A percentile compares a stretch with the other conserved stretches of the same genome.
Conservation (phyloP, 495 filamentous ascomycete genomes). For the Wilcoxina mikolae region DNA sequence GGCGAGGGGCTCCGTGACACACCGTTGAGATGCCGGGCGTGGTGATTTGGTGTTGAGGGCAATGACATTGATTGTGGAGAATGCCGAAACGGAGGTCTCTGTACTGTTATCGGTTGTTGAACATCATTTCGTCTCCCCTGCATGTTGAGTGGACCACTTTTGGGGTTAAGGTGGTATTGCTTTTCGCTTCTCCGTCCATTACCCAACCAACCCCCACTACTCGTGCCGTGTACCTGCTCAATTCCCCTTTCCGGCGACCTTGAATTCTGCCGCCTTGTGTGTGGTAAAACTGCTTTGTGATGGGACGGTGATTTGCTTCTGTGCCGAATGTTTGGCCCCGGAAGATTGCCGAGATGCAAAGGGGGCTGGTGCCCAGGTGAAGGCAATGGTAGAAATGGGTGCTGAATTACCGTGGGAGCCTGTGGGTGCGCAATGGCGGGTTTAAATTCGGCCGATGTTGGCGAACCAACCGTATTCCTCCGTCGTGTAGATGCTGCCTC, state of each 20-base stretch:
- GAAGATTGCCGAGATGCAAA: constrained; percentile 15
- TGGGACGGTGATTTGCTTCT: constrained; percentile 20
- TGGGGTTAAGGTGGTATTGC: constrained; percentile 20
- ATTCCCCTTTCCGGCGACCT: constrained; percentile 23
- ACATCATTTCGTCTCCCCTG: constrained; percentile 11
- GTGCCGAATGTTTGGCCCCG: constrained; percentile 11
- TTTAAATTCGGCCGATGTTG: constrained; percentile 22
- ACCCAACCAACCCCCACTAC: constrained; percentile 22
- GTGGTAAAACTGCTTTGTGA: constrained; percentile 15
- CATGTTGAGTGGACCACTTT: constrained; percentile 21
- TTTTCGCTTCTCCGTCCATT: constrained; percentile 26
- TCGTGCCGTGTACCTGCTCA: constrained; percentile 9
- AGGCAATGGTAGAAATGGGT: constrained; percentile 20
- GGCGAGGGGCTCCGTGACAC: constrained; percentile 80
- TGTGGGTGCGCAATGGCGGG: constrained; percentile 11
- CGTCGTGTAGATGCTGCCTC: constrained; percentile 11
- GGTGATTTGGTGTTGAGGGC: constrained; percentile 85
- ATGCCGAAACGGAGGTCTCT: constrained; percentile 17
- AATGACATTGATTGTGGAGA: constrained; percentile 74
- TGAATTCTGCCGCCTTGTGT: constrained; percentile 21
- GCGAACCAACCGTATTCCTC: constrained; percentile 23
- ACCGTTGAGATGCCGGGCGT: constrained; percentile 59
- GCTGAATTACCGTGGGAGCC: constrained; percentile 8
- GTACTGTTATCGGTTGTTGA: constrained; percentile 22
- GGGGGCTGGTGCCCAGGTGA: constrained; percentile 16